Evolutionary conservation across 768 basidiomycete species (phyloP), one percentile per base, ranked within the genome.

Genomic region (Pluteus cervinus): DNA sequence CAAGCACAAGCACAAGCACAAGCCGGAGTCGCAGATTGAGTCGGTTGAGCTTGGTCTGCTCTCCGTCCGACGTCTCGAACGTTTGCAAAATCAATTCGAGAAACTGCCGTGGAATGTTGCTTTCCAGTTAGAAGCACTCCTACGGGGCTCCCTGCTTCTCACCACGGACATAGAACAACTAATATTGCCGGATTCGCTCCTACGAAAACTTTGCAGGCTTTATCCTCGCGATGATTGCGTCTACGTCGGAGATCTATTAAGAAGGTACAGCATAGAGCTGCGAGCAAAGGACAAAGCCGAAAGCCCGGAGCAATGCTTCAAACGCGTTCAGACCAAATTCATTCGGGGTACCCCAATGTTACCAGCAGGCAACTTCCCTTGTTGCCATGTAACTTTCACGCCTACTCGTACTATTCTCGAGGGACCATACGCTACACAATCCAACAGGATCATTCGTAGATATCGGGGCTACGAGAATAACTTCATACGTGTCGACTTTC

Each of bases 401-500:
- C 88, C 88, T 0, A 85, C 82, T 7, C 71, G 82, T 15, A 61
- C 82, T 39, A 58, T 86, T 8, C 57, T 90, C 6, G 86, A 88
- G 60, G 88, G 88, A 0, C 88, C 88, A 2, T 81, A 77, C 40
- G 53, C 76, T 1, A 73, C 75, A 17, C 81, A 89, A 47, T 85
- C 86, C 4, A 93, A 93, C 43, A 74, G 85, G 1, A 74, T 90
- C 36, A 80, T 93, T 42, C 79, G 89, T 1, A 58, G 66, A 37
- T 91, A 79, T 39, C 53, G 60, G 32, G 69, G 68, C 0, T 73
- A 71, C 40, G 66, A 79, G 30, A 74, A 85, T 21, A 63, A 75
- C 47, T 93, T 93, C 53, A 53, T 93, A 21, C 79, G 90, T 7
- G 87, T 91, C 17, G 79, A 86, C 47, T 88, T 92, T 49, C 74